These are phyloP conservation scores for Epichloe gansuensis DNA, from an alignment of 2,329 filamentous ascomycete species.

Conservation along the genomic window DNA sequence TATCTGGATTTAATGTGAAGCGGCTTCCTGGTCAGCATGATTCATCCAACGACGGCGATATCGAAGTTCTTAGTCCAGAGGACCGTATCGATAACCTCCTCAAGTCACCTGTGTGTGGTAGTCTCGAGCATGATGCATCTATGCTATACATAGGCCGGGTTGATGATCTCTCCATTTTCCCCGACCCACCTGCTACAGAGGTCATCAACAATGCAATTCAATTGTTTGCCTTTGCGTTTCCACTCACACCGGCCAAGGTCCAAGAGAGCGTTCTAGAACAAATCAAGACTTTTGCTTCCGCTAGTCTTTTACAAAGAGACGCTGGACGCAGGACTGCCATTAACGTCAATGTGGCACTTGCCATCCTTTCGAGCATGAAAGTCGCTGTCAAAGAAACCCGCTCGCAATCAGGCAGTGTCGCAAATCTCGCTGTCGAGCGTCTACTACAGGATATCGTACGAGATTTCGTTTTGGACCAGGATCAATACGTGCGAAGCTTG, in stretches of 20 bases:
- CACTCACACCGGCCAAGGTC: conserved; percentile 77
- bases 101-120: conserved; percentile 63
- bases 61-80: conserved; percentile 47
- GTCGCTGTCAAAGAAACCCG: conserved; percentile 72
- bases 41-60: conserved; percentile 26
- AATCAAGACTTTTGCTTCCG: conserved; percentile 76
- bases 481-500: conserved; percentile 74
- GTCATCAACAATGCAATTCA: conserved; percentile 91
- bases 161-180: conserved; percentile 32
- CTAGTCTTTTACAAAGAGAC: conserved; percentile 68
- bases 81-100: conserved; percentile 49
- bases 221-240: conserved; percentile 81
- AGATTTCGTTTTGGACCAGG: conserved; percentile 66
- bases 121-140: conserved; percentile 80
- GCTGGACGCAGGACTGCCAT: conserved; percentile 82
- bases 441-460: conserved; percentile 63
- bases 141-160: conserved; percentile 52
- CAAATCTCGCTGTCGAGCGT: conserved; percentile 64
- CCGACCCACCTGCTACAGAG: conserved; percentile 78
- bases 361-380: conserved; percentile 66
- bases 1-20: conserved; percentile 62
- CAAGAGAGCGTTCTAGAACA: conserved; percentile 96
- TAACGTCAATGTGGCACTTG: conserved; percentile 76
- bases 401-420: conserved; percentile 60
- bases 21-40: conserved; percentile 58